Conservation (phyloP, 1,284 basidiomycete species). For the Heterobasidion occidentale region DNA sequence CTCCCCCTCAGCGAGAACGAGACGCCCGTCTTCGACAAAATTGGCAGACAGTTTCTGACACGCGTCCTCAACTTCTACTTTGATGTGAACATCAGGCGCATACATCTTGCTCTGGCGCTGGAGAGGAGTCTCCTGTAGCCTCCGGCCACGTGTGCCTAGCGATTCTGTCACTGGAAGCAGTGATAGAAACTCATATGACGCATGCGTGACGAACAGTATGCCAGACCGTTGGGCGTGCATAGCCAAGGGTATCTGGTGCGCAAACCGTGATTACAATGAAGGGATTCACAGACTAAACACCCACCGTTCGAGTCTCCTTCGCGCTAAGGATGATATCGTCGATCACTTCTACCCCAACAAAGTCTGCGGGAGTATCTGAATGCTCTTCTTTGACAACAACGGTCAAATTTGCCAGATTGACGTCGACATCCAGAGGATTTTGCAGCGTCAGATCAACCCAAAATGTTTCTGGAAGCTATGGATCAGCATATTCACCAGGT, state of each 20-base stretch:
- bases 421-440: conserved; percentile 66
- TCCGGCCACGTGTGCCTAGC: conserved; percentile 52
- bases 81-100: conserved; percentile 51
- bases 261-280: conserved; percentile 2
- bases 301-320: conserved; percentile 51
- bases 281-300: conserved; percentile 9
- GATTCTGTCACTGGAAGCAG: conserved; percentile 56
- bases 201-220: conserved; percentile 45
- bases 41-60: conserved; percentile 48
- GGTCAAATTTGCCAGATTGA: conserved; percentile 55
- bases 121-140: conserved; percentile 61
- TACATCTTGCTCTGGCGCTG: conserved; percentile 62
- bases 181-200: conserved; percentile 59
- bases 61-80: conserved; percentile 51
- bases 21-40: conserved; percentile 43
- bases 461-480: conserved; percentile 47
- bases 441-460: conserved; percentile 64
- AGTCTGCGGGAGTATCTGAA: conserved; percentile 25
- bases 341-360: conserved; percentile 49
- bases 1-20: conserved; percentile 58
- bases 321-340: conserved; percentile 49
- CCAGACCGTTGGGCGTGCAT: conserved; percentile 43
- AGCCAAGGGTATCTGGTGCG: conserved; percentile 51
- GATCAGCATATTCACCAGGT: not conserved
- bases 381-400: conserved; percentile 38